These are phyloP conservation scores for Penicillium cataractarum DNA, from an alignment of 495 filamentous ascomycete genomes.

Conservation along the genomic window DNA sequence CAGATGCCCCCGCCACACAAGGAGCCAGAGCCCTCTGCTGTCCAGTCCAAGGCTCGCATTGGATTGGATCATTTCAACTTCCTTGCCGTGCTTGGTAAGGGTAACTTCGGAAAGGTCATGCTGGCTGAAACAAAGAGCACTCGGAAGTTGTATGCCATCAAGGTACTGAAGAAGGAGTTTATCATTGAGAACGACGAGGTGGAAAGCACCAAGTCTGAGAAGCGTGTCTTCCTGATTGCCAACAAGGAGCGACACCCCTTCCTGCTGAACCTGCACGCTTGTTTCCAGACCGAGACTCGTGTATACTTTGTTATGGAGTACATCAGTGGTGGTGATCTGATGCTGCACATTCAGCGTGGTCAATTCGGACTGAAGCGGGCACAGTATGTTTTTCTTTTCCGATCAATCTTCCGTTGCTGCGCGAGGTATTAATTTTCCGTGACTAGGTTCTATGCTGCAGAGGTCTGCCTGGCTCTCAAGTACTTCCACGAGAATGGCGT, in stretches of 20 bases:
- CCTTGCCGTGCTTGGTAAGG: constrained; percentile 96
- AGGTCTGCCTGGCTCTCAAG: constrained; percentile 95
- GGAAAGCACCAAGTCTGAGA: constrained; percentile 97
- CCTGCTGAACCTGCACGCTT: constrained; percentile 92
- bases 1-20: constrained; percentile 42
- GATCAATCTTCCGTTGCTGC: background rate
- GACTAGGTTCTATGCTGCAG: constrained; percentile 92
- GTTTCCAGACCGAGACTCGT: constrained; percentile 98
- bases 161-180: constrained; percentile 99
- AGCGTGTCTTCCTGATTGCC: constrained; percentile 93
- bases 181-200: constrained; percentile 99
- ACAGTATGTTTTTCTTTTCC: constrained; percentile 66
- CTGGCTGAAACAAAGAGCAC: constrained; percentile 92
- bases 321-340: constrained; percentile 97
- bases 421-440: constrained; percentile 7
- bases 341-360: constrained; percentile 97
- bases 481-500: constrained; percentile 99
- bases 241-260: constrained; percentile 99
- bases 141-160: constrained; percentile 95
- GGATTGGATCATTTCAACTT: constrained; percentile 99
- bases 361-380: constrained; percentile 95
- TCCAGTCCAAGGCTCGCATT: constrained; percentile 75
- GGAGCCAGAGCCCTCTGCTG: constrained; percentile 58
- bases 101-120: constrained; percentile 99
- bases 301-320: constrained; percentile 99